Conservation (phyloP, 345 rosid species). For the Streptanthus diversifolius region DNA sequence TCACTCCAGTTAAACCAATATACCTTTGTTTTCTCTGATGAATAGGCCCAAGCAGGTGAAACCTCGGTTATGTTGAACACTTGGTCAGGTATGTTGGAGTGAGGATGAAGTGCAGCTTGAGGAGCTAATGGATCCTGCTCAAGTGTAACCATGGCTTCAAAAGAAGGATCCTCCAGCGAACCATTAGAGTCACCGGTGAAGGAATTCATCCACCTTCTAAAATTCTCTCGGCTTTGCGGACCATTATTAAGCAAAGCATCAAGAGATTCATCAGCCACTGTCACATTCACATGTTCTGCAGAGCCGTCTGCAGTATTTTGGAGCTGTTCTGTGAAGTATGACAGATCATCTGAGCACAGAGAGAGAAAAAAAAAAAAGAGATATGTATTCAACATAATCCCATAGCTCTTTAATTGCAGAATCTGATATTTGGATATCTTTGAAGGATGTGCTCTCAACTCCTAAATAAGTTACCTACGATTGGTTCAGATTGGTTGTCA, state of each 20-base stretch:
- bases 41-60: conserved; percentile 80
- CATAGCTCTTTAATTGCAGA: background rate
- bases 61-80: conserved; percentile 71
- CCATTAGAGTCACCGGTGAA: conserved; percentile 50
- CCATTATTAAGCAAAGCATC: conserved; percentile 48
- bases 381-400: background rate
- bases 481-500: conserved; percentile 33
- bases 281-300: conserved; percentile 46
- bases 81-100: conserved; percentile 44
- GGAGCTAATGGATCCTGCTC: conserved; percentile 42
- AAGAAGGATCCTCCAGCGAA: conserved; percentile 44
- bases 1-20: background rate
- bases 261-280: conserved; percentile 39
- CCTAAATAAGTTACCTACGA: conserved; percentile 47
- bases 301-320: conserved; percentile 37
- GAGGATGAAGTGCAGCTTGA: conserved; percentile 36
- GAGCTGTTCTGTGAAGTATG: conserved; percentile 41
- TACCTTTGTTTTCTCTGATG: conserved; percentile 85
- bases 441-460: background rate
- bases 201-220: conserved; percentile 74
- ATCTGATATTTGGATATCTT: background rate
- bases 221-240: conserved; percentile 78
- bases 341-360: conserved; percentile 47
- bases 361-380: background rate
- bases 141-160: conserved; percentile 46